Conservation (phyloP, 768 basidiomycete species). For the Leucosporidium creatinivorum region DNA sequence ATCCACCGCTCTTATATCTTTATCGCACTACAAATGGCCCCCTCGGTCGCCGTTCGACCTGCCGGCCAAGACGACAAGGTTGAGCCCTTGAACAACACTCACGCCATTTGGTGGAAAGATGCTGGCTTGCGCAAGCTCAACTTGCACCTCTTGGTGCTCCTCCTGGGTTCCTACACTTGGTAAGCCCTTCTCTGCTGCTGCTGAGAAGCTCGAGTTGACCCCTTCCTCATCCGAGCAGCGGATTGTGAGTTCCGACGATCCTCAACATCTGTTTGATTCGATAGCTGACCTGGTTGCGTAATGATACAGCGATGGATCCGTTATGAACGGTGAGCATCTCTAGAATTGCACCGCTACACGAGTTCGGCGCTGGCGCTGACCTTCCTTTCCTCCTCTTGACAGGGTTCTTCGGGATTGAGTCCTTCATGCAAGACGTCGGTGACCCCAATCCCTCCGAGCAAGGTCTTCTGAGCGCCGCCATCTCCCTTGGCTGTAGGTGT, state of each 20-base stretch:
- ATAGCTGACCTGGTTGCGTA: neutral
- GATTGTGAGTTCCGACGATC: neutral
- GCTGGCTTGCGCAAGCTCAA: slow-evolving; percentile 6
- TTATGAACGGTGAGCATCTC: neutral
- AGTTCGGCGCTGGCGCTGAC: no score
- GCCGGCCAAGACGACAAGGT: no score
- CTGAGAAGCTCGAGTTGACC: no score
- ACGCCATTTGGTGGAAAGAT: slow-evolving; percentile 1
- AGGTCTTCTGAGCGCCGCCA: neutral
- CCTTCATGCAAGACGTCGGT: no score
- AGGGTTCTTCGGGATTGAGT: no score
- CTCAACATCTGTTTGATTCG: neutral
- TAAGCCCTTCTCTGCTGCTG: neutral
- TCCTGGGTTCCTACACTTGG: slow-evolving; percentile 1
- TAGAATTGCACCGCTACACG: no score
- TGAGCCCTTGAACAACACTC: neutral
- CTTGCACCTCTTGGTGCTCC: neutral
- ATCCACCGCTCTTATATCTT: no score
- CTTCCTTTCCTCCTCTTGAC: no score
- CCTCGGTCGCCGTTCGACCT: no score
- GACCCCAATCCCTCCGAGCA: slow-evolving; percentile 4
- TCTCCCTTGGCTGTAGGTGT: slow-evolving; percentile 9
- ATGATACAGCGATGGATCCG: neutral
- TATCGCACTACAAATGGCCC: no score
- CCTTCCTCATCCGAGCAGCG: no score